Percentiles rank a stretch among this genome's conserved stretches.
Evolutionary conservation across 2,329 filamentous ascomycete genomes (phyloP).

Genomic region (Seiridium unicorne): DNA sequence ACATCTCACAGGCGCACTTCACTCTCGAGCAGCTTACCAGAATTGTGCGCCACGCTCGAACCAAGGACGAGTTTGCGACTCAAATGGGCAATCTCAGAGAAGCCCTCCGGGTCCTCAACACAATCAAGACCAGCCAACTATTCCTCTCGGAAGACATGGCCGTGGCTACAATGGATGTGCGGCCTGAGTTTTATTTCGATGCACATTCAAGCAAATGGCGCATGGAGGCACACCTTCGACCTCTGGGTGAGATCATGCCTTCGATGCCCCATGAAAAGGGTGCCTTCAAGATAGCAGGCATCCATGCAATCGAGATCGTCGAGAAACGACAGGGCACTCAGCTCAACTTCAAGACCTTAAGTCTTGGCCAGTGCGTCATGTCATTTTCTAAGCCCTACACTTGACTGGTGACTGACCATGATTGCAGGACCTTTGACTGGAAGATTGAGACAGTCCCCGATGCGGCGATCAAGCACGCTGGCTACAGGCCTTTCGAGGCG

Average conservation of each 20-base stretch:
- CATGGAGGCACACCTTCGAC: not conserved
- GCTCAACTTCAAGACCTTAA: constrained; percentile 3
- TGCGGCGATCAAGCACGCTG: constrained; percentile 13
- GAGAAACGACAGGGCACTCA: not conserved
- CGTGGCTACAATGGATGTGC: not conserved
- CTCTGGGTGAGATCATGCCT: not conserved
- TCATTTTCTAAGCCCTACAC: not conserved
- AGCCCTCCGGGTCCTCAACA: not conserved
- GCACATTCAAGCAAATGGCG: not conserved
- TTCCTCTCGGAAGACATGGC: constrained; percentile 2
- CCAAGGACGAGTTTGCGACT: not conserved
- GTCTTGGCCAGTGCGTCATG: constrained; percentile 7
- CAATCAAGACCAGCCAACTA: not conserved
- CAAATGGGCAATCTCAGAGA: not conserved
- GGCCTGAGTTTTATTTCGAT: constrained; percentile 8
- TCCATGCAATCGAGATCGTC: not conserved
- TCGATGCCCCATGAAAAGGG: not conserved
- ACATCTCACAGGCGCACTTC: not conserved
- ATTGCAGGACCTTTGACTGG: constrained; percentile 36
- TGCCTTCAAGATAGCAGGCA: not conserved
- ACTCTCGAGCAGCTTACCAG: constrained; percentile 3
- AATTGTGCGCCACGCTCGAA: constrained; percentile 3
- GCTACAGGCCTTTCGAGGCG: constrained; percentile 18
- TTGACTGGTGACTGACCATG: not conserved
- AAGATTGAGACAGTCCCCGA: constrained; percentile 28